phyloP scores from a whole-genome alignment of 176 grass and related monocot species.

The Thinopyrum elongatum region DNA sequence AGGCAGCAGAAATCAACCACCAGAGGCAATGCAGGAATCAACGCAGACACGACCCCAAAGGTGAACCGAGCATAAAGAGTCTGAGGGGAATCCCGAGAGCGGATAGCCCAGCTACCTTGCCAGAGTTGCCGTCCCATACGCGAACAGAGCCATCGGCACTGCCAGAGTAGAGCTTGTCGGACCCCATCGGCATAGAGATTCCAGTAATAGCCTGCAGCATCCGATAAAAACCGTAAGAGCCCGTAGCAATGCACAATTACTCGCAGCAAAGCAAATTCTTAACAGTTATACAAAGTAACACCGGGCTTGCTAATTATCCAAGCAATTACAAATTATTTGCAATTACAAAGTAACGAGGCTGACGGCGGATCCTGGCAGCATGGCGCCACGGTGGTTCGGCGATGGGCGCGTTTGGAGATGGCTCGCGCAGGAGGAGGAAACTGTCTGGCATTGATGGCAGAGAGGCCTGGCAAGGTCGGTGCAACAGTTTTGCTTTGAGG shows the following conservation, averaged over 20 bases:
- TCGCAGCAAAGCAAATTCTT: background rate
- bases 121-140: constrained; percentile 37
- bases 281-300: too few relatives aligned
- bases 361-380: too few relatives aligned
- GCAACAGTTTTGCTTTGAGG: too few relatives aligned
- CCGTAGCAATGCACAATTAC: background rate
- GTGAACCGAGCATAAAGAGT: background rate
- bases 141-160: constrained; percentile 39
- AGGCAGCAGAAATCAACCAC: background rate
- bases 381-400: too few relatives aligned
- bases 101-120: constrained; percentile 43
- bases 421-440: too few relatives aligned
- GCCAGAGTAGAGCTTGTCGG: constrained; percentile 42
- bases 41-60: background rate
- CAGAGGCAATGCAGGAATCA: background rate
- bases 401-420: too few relatives aligned
- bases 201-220: constrained; percentile 32
- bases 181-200: constrained; percentile 38
- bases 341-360: too few relatives aligned
- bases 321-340: background rate
- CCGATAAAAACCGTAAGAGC: background rate
- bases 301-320: too few relatives aligned
- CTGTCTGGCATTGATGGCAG: too few relatives aligned
- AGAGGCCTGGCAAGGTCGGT: too few relatives aligned
- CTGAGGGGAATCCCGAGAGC: constrained; percentile 15